Evolutionary conservation across 371 early-diverging fungal genomes (phyloP), one percentile per base, ranked within the genome.

Genomic region (Blyttiomyces sp.): DNA sequence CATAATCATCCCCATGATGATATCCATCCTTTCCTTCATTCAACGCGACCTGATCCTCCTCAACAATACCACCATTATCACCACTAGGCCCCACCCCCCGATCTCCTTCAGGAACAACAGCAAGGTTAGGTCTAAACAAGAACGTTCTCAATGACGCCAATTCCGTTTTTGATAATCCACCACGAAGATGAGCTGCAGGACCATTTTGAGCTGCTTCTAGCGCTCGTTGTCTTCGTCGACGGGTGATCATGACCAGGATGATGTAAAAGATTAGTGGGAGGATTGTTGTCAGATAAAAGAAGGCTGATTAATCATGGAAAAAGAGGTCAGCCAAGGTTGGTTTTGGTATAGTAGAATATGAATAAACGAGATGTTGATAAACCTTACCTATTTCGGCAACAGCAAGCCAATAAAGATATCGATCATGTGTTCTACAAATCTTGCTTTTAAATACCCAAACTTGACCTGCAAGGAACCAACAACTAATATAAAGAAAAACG

Each of bases 381-480:
- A 4, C 5, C 34, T 39, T 43, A 55, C 56, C 46, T 27, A 66
- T 66, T 34, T 66, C 61, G 9, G 62, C 23, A 1, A 67, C 49
- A 13, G 67, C 61, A 9, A 67, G 49, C 67, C 67, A 67, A 43
- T 52, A 67, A 26, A 67, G 49, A 3, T 52, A 49, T 3, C 62
- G 54, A 52, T 61, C 56, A 32, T 52, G 30, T 2, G 7, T 27
- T 27, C 49, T 43, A 57, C 67, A 67, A 11, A 51, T 9, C 3
- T 23, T 24, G 53, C 43, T 24, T 17, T 26, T 17, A 49, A 61
- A 67, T 4, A 58, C 59, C 62, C 62, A 67, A 19, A 56, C 39
- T 43, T 67, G 67, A 24, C 62, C 67, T 23, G 49, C 60, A 32
- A 67, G 24, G 31, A 66, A 66, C 66, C 66, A 66, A 3, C 49